A percentile compares a stretch with the other conserved stretches of the same genome.
Evolutionary conservation across 2,329 filamentous ascomycete species (phyloP).

Genomic region (Didymella sp.): DNA sequence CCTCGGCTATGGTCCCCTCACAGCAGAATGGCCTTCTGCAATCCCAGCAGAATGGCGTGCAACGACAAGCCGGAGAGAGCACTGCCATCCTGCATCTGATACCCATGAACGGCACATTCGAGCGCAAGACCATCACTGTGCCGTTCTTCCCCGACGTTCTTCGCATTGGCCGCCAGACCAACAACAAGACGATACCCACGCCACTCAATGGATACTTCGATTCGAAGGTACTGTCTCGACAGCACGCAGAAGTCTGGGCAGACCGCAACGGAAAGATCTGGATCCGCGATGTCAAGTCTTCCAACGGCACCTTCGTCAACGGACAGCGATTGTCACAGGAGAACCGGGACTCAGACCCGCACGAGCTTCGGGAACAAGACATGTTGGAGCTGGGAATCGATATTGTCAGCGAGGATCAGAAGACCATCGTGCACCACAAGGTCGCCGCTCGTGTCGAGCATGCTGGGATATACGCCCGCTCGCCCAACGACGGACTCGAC

Average conservation of each 20-base stretch:
- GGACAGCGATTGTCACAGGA: conserved; percentile 87
- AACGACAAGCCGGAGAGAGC: conserved; percentile 60
- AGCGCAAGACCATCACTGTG: conserved; percentile 93
- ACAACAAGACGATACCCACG: conserved; percentile 92
- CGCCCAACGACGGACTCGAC: conserved; percentile 77
- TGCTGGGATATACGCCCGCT: conserved; percentile 78
- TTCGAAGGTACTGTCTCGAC: conserved; percentile 93
- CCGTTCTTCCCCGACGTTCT: conserved; percentile 94
- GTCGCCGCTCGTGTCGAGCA: conserved; percentile 97
- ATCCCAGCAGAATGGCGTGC: conserved; percentile 64
- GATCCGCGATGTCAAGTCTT: conserved; percentile 97
- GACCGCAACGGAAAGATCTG: conserved; percentile 85
- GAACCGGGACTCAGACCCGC: conserved; percentile 94
- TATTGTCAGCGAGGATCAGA: conserved; percentile 98
- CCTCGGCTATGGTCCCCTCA: conserved; percentile 68
- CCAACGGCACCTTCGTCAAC: conserved; percentile 98
- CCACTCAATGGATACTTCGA: conserved; percentile 95
- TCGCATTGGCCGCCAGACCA: conserved; percentile 94
- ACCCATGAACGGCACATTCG: conserved; percentile 95
- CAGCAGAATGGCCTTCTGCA: conserved; percentile 71
- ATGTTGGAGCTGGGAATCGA: conserved; percentile 95
- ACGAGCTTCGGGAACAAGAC: conserved; percentile 89
- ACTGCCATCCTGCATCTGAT: conserved; percentile 84
- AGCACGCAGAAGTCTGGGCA: conserved; percentile 96
- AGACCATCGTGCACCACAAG: conserved; percentile 98